A percentile compares a stretch with the other conserved stretches of the same genome.
These are phyloP conservation scores for Trichoderma afroharzianum DNA, from an alignment of 2,329 filamentous ascomycete species.

Conservation along the genomic window DNA sequence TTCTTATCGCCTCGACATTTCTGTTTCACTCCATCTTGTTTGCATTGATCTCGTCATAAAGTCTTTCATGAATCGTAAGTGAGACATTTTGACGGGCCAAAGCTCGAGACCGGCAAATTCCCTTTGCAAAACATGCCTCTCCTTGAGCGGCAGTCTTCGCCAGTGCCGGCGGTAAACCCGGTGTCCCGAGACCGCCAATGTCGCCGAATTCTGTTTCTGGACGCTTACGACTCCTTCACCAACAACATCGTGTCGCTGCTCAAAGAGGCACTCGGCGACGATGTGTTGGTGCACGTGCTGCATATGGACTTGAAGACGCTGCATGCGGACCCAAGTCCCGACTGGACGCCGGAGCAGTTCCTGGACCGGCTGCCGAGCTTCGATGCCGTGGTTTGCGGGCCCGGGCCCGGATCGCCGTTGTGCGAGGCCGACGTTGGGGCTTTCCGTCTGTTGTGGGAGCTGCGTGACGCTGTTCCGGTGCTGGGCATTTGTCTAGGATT, in stretches of 20 bases:
- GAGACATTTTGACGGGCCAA: not conserved
- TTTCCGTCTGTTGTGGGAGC: conserved; percentile 71
- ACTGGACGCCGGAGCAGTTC: conserved; percentile 45
- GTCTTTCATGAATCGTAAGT: not conserved
- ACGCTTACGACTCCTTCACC: conserved; percentile 95
- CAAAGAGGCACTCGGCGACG: conserved; percentile 61
- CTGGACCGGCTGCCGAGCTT: conserved; percentile 51
- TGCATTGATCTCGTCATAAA: not conserved
- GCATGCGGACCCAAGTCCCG: conserved; percentile 57
- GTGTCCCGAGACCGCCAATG: not conserved
- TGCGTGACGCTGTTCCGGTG: conserved; percentile 66
- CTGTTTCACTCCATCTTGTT: not conserved
- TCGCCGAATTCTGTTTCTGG: conserved; percentile 74
- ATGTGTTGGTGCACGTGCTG: conserved; percentile 53
- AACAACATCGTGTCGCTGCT: conserved; percentile 90
- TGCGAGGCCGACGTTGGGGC: conserved; percentile 74
- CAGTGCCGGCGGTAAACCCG: not conserved
- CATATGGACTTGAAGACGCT: conserved; percentile 48
- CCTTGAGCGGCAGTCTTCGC: conserved; percentile 1
- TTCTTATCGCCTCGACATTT: not conserved
- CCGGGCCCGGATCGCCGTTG: conserved; percentile 80
- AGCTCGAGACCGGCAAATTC: not conserved
- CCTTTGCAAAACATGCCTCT: conserved; percentile 14
- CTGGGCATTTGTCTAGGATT: conserved; percentile 89
- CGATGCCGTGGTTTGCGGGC: conserved; percentile 84